Percentiles rank a stretch among this genome's conserved stretches.
phyloP scores from a whole-genome alignment of 345 rosid genomes.

The Physaria fendleri region DNA sequence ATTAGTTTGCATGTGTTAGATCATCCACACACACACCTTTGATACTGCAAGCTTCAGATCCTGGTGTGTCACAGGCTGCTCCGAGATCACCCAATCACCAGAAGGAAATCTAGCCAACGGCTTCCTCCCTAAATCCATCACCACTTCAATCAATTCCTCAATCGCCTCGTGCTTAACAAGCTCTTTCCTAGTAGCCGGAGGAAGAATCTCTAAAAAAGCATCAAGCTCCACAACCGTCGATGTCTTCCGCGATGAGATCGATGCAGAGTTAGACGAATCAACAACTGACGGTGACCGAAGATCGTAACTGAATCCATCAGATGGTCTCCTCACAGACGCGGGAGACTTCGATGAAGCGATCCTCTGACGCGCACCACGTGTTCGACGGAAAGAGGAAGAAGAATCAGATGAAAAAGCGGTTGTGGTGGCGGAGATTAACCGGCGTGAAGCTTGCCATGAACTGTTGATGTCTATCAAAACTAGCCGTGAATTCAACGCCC shows the following conservation, averaged over 20 bases:
- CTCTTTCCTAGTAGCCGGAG: conserved; percentile 53
- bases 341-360: conserved; percentile 38
- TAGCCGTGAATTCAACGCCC: conserved; percentile 51
- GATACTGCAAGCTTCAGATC: conserved; percentile 71
- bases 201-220: conserved; percentile 68
- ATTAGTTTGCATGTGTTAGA: conserved; percentile 12
- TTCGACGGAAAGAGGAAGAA: conserved; percentile 59
- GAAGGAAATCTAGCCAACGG: conserved; percentile 92
- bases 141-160: conserved; percentile 77
- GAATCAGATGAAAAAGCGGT: conserved; percentile 45
- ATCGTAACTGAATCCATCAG: conserved; percentile 51
- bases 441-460: conserved; percentile 55
- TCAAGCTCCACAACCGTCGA: conserved; percentile 47
- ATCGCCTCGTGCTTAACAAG: conserved; percentile 50
- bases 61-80: conserved; percentile 56
- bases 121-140: conserved; percentile 87
- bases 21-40: conserved; percentile 41
- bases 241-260: conserved; percentile 31
- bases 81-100: conserved; percentile 84
- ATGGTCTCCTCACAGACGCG: conserved; percentile 34
- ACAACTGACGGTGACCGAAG: conserved; percentile 26
- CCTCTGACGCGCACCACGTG: conserved; percentile 43
- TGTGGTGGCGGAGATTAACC: conserved; percentile 45
- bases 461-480: conserved; percentile 62
- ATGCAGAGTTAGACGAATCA: conserved; percentile 31